phyloP scores from a whole-genome alignment of 1,284 basidiomycete genomes.

The Coniferiporia sulphurascens region DNA sequence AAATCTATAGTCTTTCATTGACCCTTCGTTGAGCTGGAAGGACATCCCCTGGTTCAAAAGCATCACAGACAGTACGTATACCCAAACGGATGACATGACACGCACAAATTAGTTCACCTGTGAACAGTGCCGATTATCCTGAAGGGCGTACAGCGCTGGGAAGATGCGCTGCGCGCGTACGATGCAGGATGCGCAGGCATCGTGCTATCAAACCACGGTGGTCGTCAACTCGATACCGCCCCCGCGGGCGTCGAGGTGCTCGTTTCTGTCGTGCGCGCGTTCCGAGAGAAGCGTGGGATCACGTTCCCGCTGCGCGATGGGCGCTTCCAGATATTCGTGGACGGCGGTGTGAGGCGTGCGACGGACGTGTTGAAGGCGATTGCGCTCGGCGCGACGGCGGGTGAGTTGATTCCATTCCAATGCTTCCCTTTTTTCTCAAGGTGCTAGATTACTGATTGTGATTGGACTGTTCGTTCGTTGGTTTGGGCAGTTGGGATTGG shows the following conservation, averaged over 20 bases:
- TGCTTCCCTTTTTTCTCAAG: background rate
- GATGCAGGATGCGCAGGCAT: constrained; percentile 80
- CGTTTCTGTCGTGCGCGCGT: constrained; percentile 77
- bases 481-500: constrained; percentile 59
- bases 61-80: constrained; percentile 72
- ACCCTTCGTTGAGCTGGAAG: constrained; percentile 83
- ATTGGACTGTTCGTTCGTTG: constrained; percentile 7
- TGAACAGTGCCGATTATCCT: constrained; percentile 80
- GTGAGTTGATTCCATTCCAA: constrained; percentile 33
- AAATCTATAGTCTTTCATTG: constrained; percentile 79
- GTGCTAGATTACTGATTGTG: background rate
- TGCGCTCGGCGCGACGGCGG: constrained; percentile 87
- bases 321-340: constrained; percentile 86
- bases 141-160: constrained; percentile 93
- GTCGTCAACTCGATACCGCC: constrained; percentile 88
- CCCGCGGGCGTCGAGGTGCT: constrained; percentile 89
- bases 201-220: constrained; percentile 90
- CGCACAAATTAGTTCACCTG: background rate
- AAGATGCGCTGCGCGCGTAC: constrained; percentile 88
- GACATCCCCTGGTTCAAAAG: constrained; percentile 86
- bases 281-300: constrained; percentile 63
- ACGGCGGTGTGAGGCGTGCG: constrained; percentile 88
- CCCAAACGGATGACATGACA: background rate
- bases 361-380: constrained; percentile 93
- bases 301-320: constrained; percentile 49